Conservation (phyloP, 78 protist genomes). For the Tieghemostelium lacteum region DNA sequence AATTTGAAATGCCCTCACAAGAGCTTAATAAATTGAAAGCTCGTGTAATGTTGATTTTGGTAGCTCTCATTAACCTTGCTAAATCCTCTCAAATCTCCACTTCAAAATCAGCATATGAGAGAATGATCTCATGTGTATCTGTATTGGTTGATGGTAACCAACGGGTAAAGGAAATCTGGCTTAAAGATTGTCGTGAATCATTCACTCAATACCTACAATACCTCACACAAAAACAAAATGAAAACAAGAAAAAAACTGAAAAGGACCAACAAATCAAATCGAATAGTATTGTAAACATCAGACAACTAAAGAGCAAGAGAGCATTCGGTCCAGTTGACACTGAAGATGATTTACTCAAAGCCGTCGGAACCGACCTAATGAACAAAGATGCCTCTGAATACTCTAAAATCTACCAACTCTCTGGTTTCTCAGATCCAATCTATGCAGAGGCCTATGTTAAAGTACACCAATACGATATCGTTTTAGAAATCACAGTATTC, state of each 20-base stretch:
- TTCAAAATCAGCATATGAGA: slow-evolving; percentile 73
- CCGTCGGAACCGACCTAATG: neutral
- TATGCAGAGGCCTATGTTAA: slow-evolving; percentile 97
- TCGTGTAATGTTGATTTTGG: slow-evolving; percentile 77
- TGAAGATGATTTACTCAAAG: slow-evolving; percentile 53
- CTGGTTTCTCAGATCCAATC: slow-evolving; percentile 95
- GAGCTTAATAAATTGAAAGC: slow-evolving; percentile 60
- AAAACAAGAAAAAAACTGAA: slow-evolving; percentile 36
- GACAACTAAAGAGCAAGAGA: slow-evolving; percentile 80
- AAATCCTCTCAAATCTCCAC: slow-evolving; percentile 36
- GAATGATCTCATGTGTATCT: slow-evolving; percentile 81
- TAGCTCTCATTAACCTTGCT: slow-evolving; percentile 80
- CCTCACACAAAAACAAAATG: slow-evolving; percentile 5
- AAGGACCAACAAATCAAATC: slow-evolving; percentile 69
- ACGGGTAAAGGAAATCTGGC: slow-evolving; percentile 23
- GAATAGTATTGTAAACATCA: slow-evolving; percentile 82
- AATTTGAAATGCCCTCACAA: neutral
- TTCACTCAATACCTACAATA: slow-evolving; percentile 42
- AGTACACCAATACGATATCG: slow-evolving; percentile 97
- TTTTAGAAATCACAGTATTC: slow-evolving; percentile 85
- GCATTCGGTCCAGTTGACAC: slow-evolving; percentile 74
- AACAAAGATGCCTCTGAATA: slow-evolving; percentile 56
- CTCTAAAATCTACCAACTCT: slow-evolving; percentile 89
- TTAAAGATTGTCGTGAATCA: slow-evolving; percentile 78
- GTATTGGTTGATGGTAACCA: slow-evolving; percentile 46